Evolutionary conservation across 495 filamentous ascomycete species (phyloP).

Genomic region (Neurospora sp.): DNA sequence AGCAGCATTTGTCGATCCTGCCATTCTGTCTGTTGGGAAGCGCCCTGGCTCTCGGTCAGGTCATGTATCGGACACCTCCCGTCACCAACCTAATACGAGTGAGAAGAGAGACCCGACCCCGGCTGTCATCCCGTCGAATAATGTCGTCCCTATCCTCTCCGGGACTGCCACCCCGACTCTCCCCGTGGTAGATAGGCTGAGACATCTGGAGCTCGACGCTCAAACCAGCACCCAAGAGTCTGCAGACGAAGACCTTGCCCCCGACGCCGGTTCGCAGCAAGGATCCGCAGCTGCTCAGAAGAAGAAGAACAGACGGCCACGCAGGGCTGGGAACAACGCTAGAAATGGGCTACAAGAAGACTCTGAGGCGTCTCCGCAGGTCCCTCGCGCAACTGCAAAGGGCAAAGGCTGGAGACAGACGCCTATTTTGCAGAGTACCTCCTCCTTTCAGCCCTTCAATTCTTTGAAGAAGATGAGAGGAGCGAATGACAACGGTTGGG

Average conservation of each 20-base stretch:
- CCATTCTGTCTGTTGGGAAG: constrained; percentile 41
- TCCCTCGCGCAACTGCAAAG: constrained; percentile 9
- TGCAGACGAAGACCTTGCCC: constrained; percentile 12
- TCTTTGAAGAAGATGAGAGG: constrained; percentile 44
- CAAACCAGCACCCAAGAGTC: constrained; percentile 5
- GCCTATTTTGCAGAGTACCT: constrained; percentile 57
- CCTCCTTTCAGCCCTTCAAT: constrained; percentile 45
- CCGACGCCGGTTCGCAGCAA: constrained; percentile 6
- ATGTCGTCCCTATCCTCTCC: not conserved
- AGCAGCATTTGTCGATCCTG: constrained; percentile 40
- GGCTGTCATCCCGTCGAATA: not conserved
- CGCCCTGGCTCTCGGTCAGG: constrained; percentile 15
- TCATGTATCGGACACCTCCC: constrained; percentile 7
- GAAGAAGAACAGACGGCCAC: constrained; percentile 17
- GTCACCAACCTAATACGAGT: constrained; percentile 22
- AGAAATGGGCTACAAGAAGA: constrained; percentile 9
- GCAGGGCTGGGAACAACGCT: constrained; percentile 9
- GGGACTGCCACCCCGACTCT: constrained; percentile 8
- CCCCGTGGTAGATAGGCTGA: constrained; percentile 4
- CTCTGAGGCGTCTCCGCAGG: constrained; percentile 12
- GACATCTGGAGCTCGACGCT: constrained; percentile 8
- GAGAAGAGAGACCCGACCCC: constrained; percentile 26
- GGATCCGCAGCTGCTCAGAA: constrained; percentile 3
- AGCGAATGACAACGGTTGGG: constrained; percentile 78
- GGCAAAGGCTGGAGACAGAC: constrained; percentile 75